Base-by-base conservation (phyloP, 768 basidiomycete genomes). In the Nidularia pulvinata region DNA sequence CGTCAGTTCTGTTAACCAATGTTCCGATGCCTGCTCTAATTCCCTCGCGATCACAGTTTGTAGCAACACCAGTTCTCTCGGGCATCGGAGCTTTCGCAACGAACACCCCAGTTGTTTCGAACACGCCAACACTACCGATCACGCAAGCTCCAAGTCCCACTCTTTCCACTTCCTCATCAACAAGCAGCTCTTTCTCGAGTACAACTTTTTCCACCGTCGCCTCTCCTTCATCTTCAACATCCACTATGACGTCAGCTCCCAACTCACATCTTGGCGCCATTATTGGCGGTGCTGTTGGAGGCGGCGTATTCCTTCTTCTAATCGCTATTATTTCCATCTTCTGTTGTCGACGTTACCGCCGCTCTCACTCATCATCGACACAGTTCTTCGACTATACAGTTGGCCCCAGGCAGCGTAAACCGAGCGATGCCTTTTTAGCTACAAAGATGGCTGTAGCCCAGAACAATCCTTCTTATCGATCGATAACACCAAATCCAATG, bases 71-170 rank as follows among this genome's bases (percentile, higher is more conserved):
- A 33, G 58, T 59, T 7, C 48, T 70, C 14, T 61, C 64, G 4
- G 74, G 73, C n/a, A 50, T 64, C 47, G 70, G 66, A 10, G 74
- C 74, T 44, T 61, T 64, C 51, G 74, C 72, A 5, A 69, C 72
- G 6, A 46, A 52, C 25, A 46, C 63, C 22, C 65, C 62, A 25
- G 25, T 52, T 5, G 36, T 54, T 44, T 48, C 57, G 30, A 37
- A 43, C 11, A 46, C 55, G 37, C 7, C 37, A 9, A 39, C 37
- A 39, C n/a, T n/a, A 9, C 9, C n/a, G 7, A 7, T n/a, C 37
- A 39, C n/a, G 37, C n/a, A 7, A n/a, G 37, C n/a, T n/a, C 34
- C 58, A 6, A 44, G 49, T 13, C 50, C 59, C 1, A 45, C 35
- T 35, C 36, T 54, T 36, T n/a, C 46, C 51, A 44, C 46, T 19